Base-by-base conservation (phyloP, 2,329 filamentous ascomycete genomes). In the Allantophomopsis lycopodina region DNA sequence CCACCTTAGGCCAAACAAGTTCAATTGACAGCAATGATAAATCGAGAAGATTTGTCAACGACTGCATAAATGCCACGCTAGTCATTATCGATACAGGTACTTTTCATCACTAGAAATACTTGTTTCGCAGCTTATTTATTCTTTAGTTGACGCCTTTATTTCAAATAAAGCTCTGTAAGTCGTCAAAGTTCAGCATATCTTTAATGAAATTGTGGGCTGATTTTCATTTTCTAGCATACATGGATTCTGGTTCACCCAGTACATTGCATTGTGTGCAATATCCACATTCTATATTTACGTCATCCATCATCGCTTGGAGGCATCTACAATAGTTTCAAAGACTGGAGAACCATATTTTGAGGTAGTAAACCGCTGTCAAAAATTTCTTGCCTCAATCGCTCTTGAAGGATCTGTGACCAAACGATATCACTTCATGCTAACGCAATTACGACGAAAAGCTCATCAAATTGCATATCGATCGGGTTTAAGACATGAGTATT, bases 241-340 rank as follows among this genome's bases (percentile, higher is more conserved):
- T 38, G 62, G 64, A 0, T 63, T 69, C 32, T 71, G 68, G 64
- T 71, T 66, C 50, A 71, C 65, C 17, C 64, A 68, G 31, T 71
- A 71, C 44, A 65, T 70, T 4, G 63, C 66, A 0, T 72, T 73
- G 41, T 72, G 67, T 44, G 68, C 69, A 1, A 57, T 74, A 0
- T 65, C 66, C 0, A 66, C 73, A 4, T 54, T 71, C 0, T 73
- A 73, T 41, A 63, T 74, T 2, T 70, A 66, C 57, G 57, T 67
- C 35, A 72, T 74, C 13, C 67, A 70, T 46, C 60, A 50, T 32
- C 31, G 15, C 8, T 15, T 32, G 13, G 31, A 32, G 13, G 31
- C 31, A 13, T 32, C 8, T 15, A 32, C 31, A 4, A 5, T 32
- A 13, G 31, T 13, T 8, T 32, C 31, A 4, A 15, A 13, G 15